These are phyloP conservation scores for Verticillium zaregamsianum DNA, from an alignment of 2,329 filamentous ascomycete genomes.

Conservation along the genomic window DNA sequence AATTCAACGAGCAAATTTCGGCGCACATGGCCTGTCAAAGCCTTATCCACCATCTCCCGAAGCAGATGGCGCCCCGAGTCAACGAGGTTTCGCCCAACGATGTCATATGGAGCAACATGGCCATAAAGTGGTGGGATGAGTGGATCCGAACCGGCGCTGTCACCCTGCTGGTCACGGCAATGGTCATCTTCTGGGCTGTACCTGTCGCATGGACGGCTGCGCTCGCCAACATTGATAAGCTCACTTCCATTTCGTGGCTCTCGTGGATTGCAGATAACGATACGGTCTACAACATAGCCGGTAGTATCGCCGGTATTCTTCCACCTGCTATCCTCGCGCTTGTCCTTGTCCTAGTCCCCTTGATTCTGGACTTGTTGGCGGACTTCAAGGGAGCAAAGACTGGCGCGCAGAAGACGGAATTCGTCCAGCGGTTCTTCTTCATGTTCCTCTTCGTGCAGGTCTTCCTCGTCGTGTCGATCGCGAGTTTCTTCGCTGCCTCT, in stretches of 20 bases:
- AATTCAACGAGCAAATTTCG: conserved; percentile 96
- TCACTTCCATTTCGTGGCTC: conserved; percentile 69
- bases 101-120: conserved; percentile 97
- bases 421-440: conserved; percentile 93
- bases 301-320: conserved; percentile 75
- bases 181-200: conserved; percentile 86
- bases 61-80: conserved; percentile 85
- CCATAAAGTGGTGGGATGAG: conserved; percentile 87
- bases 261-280: conserved; percentile 59
- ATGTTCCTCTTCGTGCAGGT: conserved; percentile 91
- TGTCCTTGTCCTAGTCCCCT: conserved; percentile 74
- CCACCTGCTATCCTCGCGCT: conserved; percentile 74
- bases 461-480: conserved; percentile 87
- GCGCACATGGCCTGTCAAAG: conserved; percentile 98
- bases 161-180: conserved; percentile 60
- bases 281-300: conserved; percentile 56
- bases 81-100: conserved; percentile 94
- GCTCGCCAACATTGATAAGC: conserved; percentile 69
- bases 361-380: conserved; percentile 72
- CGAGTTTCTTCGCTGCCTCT: conserved; percentile 64
- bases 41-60: conserved; percentile 83
- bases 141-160: conserved; percentile 70
- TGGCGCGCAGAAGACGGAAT: conserved; percentile 70
- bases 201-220: conserved; percentile 85
- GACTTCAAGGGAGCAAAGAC: conserved; percentile 77